Evolutionary conservation across 768 basidiomycete species (phyloP).

Genomic region (Amanita subjunquillea): DNA sequence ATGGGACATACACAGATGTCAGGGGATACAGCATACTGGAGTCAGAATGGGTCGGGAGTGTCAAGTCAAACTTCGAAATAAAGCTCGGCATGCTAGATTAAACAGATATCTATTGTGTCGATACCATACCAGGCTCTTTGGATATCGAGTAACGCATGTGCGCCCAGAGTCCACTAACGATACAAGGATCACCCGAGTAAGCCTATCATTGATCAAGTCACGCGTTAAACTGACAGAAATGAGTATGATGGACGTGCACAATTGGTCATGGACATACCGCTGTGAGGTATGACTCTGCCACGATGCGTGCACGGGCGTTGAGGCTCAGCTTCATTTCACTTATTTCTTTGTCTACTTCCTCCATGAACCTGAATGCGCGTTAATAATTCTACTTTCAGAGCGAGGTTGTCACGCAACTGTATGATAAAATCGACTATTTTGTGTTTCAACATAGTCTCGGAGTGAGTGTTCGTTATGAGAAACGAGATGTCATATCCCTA

Average conservation of each 20-base stretch:
- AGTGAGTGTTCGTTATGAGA: slow-evolving; percentile 92
- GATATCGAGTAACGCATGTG: background rate
- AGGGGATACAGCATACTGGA: slow-evolving; percentile 32
- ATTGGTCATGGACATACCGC: slow-evolving; percentile 47
- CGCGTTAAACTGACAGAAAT: slow-evolving; percentile 25
- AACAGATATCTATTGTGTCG: background rate
- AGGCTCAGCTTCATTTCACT: slow-evolving; percentile 98
- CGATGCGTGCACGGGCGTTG: slow-evolving; percentile 92
- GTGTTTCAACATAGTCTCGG: slow-evolving; percentile 98
- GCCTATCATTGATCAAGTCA: slow-evolving; percentile 10
- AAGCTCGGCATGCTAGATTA: slow-evolving; percentile 10
- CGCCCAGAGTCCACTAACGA: background rate
- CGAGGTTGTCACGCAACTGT: slow-evolving; percentile 47
- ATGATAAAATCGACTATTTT: slow-evolving; percentile 99
- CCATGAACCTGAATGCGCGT: slow-evolving; percentile 69
- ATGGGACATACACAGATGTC: slow-evolving; percentile 27
- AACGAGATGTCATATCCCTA: slow-evolving; percentile 99
- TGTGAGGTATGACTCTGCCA: slow-evolving; percentile 91
- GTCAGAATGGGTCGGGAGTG: slow-evolving; percentile 27
- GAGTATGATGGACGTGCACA: background rate
- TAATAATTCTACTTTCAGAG: background rate
- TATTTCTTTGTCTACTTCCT: slow-evolving; percentile 98
- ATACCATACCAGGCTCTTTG: background rate
- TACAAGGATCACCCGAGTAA: background rate
- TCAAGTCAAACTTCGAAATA: slow-evolving; percentile 22